These are phyloP conservation scores for Hemerocallis citrina DNA, from an alignment of 106 monocot species.

Conservation along the genomic window DNA sequence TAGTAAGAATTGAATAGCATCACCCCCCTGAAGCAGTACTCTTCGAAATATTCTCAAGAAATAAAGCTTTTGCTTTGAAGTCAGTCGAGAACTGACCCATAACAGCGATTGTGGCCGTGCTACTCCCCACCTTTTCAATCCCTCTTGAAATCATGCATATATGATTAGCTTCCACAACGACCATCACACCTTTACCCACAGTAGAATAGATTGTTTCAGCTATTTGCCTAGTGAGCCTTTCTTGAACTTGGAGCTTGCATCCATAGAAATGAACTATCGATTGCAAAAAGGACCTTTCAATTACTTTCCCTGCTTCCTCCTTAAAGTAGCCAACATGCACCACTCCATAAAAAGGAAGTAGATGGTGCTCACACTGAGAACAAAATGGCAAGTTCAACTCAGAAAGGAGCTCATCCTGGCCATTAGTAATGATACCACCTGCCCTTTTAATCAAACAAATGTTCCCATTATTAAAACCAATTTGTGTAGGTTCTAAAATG, in stretches of 20 bases:
- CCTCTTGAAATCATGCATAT: conserved; percentile 93
- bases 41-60: conserved; percentile 46
- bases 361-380: conserved; percentile 96
- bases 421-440: background rate
- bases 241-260: conserved; percentile 90
- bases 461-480: conserved; percentile 14
- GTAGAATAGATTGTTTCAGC: conserved; percentile 59
- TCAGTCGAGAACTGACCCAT: conserved; percentile 75
- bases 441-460: background rate
- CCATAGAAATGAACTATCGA: conserved; percentile 65
- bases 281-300: conserved; percentile 51
- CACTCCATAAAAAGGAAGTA: conserved; percentile 88
- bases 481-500: conserved; percentile 33
- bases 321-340: conserved; percentile 67
- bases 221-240: conserved; percentile 85
- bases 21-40: conserved; percentile 22
- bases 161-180: conserved; percentile 92
- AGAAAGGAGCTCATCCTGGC: conserved; percentile 15
- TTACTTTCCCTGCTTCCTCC: conserved; percentile 6
- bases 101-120: conserved; percentile 74
- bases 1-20: background rate
- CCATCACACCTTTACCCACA: conserved; percentile 48
- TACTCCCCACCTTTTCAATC: conserved; percentile 83
- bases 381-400: conserved; percentile 82
- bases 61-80: conserved; percentile 38